Conservation (phyloP, 352 stramenopile species). For the Phytophthora cryptogea region DNA sequence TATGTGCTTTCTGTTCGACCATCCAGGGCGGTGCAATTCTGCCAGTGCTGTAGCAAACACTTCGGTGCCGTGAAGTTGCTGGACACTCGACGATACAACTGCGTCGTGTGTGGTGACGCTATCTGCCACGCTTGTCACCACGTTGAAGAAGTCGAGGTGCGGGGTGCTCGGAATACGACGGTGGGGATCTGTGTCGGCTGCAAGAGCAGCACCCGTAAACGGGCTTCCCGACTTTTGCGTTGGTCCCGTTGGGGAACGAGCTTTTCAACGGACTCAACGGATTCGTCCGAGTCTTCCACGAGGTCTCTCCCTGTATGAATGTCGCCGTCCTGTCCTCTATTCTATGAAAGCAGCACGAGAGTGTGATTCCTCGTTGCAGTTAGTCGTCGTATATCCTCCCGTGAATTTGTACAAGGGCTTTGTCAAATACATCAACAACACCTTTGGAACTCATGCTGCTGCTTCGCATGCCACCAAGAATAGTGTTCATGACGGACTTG, state of each 20-base stretch:
- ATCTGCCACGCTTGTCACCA: slow-evolving; percentile 50
- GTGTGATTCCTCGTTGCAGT: neutral
- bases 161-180: slow-evolving; percentile 31
- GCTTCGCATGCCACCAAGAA: slow-evolving; percentile 27
- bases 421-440: slow-evolving; percentile 4
- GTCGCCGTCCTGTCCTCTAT: slow-evolving; percentile 10
- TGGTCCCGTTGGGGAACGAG: slow-evolving; percentile 26
- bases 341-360: slow-evolving; percentile 11
- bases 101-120: slow-evolving; percentile 46
- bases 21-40: slow-evolving; percentile 26
- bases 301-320: slow-evolving; percentile 22
- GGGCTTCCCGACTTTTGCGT: slow-evolving; percentile 7
- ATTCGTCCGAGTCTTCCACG: slow-evolving; percentile 29
- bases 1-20: neutral
- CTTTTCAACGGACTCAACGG: slow-evolving; percentile 24
- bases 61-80: slow-evolving; percentile 32
- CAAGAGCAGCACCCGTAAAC: slow-evolving; percentile 23
- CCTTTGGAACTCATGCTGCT: neutral
- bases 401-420: slow-evolving; percentile 1
- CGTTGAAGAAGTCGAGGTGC: slow-evolving; percentile 39
- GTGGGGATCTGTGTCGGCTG: slow-evolving; percentile 36
- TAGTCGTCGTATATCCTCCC: slow-evolving; percentile 3
- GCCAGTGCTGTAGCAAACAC: slow-evolving; percentile 43
- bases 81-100: slow-evolving; percentile 44
- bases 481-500: slow-evolving; percentile 15